Percentiles rank a stretch among this genome's conserved stretches.
These are phyloP conservation scores for Martiniozyma abietophila DNA, from an alignment of 805 yeast genomes.

Conservation along the genomic window DNA sequence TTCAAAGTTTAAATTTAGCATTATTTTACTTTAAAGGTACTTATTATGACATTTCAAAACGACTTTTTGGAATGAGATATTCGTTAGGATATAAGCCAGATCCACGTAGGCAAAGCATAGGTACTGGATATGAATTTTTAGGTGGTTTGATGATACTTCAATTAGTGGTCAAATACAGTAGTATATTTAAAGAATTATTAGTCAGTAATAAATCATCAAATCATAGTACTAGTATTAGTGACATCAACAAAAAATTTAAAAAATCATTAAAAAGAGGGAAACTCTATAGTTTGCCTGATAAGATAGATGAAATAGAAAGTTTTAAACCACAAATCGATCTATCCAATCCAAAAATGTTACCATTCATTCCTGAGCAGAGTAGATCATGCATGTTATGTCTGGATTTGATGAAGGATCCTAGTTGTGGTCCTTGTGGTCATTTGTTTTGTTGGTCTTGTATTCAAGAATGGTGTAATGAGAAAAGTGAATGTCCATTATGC, in stretches of 20 bases:
- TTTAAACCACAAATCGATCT: constrained; percentile 46
- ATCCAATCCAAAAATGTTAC: constrained; percentile 44
- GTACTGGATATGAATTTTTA: constrained; percentile 56
- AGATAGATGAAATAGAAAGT: constrained; percentile 4
- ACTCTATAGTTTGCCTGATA: constrained; percentile 1
- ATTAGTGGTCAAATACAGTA: constrained; percentile 33
- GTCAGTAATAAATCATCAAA: not conserved
- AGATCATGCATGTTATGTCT: constrained; percentile 81
- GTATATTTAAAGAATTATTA: not conserved
- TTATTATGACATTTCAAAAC: constrained; percentile 68
- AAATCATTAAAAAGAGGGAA: not conserved
- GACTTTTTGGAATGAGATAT: constrained; percentile 74
- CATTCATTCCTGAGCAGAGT: constrained; percentile 61
- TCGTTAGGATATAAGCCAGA: constrained; percentile 58
- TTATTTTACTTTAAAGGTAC: constrained; percentile 75
- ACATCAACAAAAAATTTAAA: constrained; percentile 3
- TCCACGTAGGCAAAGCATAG: constrained; percentile 16
- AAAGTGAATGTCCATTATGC: constrained; percentile 87
- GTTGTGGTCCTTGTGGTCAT: constrained; percentile 88
- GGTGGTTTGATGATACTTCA: constrained; percentile 57
- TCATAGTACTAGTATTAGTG: not conserved
- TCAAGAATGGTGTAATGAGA: constrained; percentile 80
- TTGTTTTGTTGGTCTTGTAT: constrained; percentile 89
- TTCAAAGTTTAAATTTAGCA: constrained; percentile 67
- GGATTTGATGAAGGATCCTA: constrained; percentile 69